Evolutionary conservation across 805 yeast species (phyloP), one percentile per base, ranked within the genome.

Genomic region (Candida arabinofermentans): DNA sequence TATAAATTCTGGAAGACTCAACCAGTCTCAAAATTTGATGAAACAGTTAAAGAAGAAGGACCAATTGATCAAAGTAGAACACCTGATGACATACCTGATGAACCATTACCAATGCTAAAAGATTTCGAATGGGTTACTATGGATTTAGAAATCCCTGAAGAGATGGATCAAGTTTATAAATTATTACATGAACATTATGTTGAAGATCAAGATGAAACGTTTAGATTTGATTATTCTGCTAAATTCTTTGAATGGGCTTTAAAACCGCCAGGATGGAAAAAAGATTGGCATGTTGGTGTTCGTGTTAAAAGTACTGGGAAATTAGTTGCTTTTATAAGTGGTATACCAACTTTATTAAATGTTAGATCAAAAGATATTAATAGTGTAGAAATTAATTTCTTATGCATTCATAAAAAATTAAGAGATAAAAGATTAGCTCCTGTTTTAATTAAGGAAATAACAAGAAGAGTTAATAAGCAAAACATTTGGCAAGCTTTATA

Each of bases 1-100:
- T 87, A 90, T 70, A 87, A 86, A 67, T 93, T 93, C 66, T 93
- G 99, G 99, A 86, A 85, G 57, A 93, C 99, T 2, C 99, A 93
- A 66, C 99, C 99, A 0, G 98, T 93, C 17, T 76, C 89, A 8
- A 71, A 71, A 24, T 79, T 90, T 48, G 86, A 86, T 58, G 93
- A 83, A 55, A 61, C 69, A 34, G 71, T 83, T 34, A 71, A 66
- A 5, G 61, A 69, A 9, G 96, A 88, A 57, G 96, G 96, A 0
- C 91, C 95, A 7, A 87, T 90, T 49, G 95, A 89, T 53, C 50
- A 55, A 24, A 37, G 55, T 7, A 87, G 86, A 58, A 79, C 79
- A 0, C 81, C 90, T 2, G 84, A 64, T 4, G 89, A 89, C 44
- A 75, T 93, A 30, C 77, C 90, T 5, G 76, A 71, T 36, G 66